Percentiles rank a stretch among this genome's conserved stretches.
phyloP scores from a whole-genome alignment of 2,329 filamentous ascomycete genomes.

The Mycogone perniciosa region DNA sequence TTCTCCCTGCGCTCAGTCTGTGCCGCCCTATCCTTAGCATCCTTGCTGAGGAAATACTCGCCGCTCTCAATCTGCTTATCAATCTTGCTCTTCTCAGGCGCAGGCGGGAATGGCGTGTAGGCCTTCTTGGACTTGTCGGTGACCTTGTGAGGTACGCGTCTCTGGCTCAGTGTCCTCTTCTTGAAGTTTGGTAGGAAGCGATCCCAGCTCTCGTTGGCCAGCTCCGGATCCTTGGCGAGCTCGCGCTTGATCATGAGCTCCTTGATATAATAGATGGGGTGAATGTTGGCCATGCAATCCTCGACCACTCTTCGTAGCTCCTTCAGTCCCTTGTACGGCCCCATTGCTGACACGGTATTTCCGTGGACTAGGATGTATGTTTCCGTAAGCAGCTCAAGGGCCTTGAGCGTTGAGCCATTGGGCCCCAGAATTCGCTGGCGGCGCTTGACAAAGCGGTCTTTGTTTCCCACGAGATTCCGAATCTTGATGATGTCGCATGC shows the following conservation, averaged over 20 bases:
- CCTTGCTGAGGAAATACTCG: slow-evolving; percentile 92
- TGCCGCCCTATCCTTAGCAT: slow-evolving; percentile 78
- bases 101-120: slow-evolving; percentile 95
- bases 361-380: slow-evolving; percentile 95
- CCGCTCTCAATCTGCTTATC: slow-evolving; percentile 96
- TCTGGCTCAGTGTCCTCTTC: slow-evolving; percentile 81
- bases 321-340: slow-evolving; percentile 86
- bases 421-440: slow-evolving; percentile 89
- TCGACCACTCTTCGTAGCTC: slow-evolving; percentile 84
- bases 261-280: slow-evolving; percentile 76
- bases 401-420: slow-evolving; percentile 86
- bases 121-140: slow-evolving; percentile 89
- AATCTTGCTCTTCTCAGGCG: slow-evolving; percentile 98
- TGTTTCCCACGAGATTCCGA: slow-evolving; percentile 80
- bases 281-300: slow-evolving; percentile 95
- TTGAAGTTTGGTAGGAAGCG: slow-evolving; percentile 96
- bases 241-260: slow-evolving; percentile 92
- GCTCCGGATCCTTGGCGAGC: slow-evolving; percentile 78
- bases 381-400: slow-evolving; percentile 81
- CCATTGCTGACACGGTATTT: slow-evolving; percentile 91
- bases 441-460: slow-evolving; percentile 92
- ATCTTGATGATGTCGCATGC: slow-evolving; percentile 97
- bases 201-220: slow-evolving; percentile 88
- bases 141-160: slow-evolving; percentile 75
- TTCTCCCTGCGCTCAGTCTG: slow-evolving; percentile 76